Evolutionary conservation across 257 asterid genomes (phyloP).

Genomic region (Nicotiana undulata): DNA sequence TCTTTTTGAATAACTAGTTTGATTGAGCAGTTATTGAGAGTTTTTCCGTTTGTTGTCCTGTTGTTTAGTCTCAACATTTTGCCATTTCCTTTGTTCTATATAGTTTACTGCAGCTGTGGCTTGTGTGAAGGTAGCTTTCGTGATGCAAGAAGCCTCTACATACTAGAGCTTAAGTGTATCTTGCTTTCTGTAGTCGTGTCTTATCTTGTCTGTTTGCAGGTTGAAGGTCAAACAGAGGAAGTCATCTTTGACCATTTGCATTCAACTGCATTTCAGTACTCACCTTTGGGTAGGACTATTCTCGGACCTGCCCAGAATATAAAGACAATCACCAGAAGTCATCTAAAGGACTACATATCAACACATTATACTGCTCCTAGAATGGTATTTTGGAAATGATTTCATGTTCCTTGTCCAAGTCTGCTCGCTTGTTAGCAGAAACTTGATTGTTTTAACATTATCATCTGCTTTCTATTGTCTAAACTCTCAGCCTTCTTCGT

Average conservation of each 20-base stretch:
- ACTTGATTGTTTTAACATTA: neutral
- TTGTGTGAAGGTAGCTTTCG: neutral
- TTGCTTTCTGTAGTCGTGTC: neutral
- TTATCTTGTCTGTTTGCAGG: constrained; percentile 30
- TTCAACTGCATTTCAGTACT: constrained; percentile 84
- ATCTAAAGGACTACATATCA: constrained; percentile 51
- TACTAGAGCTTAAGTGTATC: neutral
- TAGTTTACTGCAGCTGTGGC: neutral
- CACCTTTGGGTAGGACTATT: constrained; percentile 80
- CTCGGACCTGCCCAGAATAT: constrained; percentile 85
- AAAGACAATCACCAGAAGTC: constrained; percentile 40
- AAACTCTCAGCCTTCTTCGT: neutral
- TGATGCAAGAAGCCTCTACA: neutral
- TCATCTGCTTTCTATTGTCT: neutral
- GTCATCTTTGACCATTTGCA: constrained; percentile 87
- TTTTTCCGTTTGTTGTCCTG: neutral
- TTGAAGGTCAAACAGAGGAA: constrained; percentile 77
- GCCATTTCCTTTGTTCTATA: neutral
- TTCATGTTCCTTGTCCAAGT: neutral
- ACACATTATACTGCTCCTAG: constrained; percentile 81
- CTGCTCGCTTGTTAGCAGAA: neutral
- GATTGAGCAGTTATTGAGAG: neutral
- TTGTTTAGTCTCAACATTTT: neutral
- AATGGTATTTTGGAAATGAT: constrained; percentile 33
- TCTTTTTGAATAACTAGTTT: neutral